phyloP scores from a whole-genome alignment of 2,329 filamentous ascomycete species.

The Paracorniculantispora psalliotae region DNA sequence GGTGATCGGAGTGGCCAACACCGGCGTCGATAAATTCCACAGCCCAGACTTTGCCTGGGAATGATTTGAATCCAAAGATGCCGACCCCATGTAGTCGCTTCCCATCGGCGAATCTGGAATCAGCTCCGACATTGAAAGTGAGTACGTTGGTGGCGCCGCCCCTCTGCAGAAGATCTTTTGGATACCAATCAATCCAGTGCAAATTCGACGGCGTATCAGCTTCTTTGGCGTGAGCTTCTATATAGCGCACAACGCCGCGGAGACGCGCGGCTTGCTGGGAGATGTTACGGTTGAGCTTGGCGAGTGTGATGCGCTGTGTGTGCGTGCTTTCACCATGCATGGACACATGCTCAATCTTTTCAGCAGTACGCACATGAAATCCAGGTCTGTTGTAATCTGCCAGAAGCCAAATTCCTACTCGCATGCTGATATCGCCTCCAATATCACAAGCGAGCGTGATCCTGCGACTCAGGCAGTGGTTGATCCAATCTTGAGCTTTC shows the following conservation, averaged over 20 bases:
- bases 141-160: background rate
- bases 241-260: background rate
- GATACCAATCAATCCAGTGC: background rate
- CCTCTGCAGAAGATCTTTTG: background rate
- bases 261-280: background rate
- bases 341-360: background rate
- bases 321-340: background rate
- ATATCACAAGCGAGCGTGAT: background rate
- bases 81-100: background rate
- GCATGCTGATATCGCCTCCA: background rate
- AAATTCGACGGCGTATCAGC: background rate
- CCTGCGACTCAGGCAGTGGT: background rate
- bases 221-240: background rate
- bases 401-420: background rate
- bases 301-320: background rate
- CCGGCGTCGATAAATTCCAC: background rate
- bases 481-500: background rate
- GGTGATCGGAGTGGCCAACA: background rate
- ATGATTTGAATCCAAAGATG: background rate
- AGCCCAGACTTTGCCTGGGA: background rate
- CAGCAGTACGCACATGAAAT: background rate
- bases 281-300: background rate
- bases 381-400: background rate
- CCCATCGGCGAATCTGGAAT: background rate
- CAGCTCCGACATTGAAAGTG: background rate